A percentile compares a stretch with the other conserved stretches of the same genome.
phyloP scores from a whole-genome alignment of 2,329 filamentous ascomycete genomes.

The Zarea fungicola region DNA sequence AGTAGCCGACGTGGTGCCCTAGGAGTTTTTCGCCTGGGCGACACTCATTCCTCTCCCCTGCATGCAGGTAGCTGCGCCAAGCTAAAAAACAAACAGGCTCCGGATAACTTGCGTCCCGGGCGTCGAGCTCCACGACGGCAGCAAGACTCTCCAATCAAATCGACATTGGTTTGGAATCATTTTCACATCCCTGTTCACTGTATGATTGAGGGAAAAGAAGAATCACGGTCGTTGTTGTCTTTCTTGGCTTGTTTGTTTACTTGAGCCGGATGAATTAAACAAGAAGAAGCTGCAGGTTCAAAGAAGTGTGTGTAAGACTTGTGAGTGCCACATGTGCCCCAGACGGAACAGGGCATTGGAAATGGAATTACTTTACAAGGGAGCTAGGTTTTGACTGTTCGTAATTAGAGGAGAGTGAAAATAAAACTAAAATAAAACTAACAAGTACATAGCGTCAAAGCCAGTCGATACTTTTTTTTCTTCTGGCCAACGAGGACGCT shows the following conservation, averaged over 20 bases:
- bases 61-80: too few relatives aligned
- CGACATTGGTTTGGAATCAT: slow-evolving; percentile 9
- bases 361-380: too few relatives aligned
- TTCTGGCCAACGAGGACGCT: neutral
- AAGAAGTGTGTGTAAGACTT: too few relatives aligned
- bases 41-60: neutral
- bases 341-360: too few relatives aligned
- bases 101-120: slow-evolving; percentile 6
- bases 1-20: neutral
- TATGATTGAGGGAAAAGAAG: neutral
- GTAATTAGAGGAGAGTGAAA: neutral
- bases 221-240: neutral
- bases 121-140: neutral
- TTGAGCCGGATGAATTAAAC: too few relatives aligned
- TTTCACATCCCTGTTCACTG: neutral
- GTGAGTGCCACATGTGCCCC: too few relatives aligned
- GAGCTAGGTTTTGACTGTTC: too few relatives aligned
- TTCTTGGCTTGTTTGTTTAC: too few relatives aligned
- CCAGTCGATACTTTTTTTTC: neutral
- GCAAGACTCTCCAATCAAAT: neutral
- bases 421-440: too few relatives aligned
- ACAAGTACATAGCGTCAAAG: neutral
- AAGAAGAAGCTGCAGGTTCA: too few relatives aligned
- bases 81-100: neutral
- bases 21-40: neutral